Evolutionary conservation across 2,329 filamentous ascomycete species (phyloP).

Genomic region (Colletotrichum nymphaeae): DNA sequence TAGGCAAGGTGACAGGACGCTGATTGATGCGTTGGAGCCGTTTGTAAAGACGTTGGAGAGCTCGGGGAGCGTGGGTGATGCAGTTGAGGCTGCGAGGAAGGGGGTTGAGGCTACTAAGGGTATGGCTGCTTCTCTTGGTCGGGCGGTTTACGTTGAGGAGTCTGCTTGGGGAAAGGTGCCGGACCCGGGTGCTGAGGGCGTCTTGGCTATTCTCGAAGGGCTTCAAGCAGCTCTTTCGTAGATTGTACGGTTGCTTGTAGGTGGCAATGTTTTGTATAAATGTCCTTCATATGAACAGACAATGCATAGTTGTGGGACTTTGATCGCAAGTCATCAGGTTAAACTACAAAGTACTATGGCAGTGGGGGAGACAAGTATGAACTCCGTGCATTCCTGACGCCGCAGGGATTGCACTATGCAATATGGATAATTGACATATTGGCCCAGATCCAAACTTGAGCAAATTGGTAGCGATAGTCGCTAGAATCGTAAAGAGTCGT

Average conservation of each 20-base stretch:
- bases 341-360: neutral
- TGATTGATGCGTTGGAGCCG: conserved; percentile 78
- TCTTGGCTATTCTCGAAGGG: conserved; percentile 75
- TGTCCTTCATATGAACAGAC: neutral
- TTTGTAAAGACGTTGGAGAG: conserved; percentile 70
- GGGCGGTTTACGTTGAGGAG: conserved; percentile 78
- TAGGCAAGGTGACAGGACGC: conserved; percentile 75
- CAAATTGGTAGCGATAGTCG: neutral
- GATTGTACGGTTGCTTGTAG: neutral
- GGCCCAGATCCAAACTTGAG: too few relatives aligned
- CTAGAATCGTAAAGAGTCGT: conserved; percentile 27
- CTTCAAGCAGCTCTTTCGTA: conserved; percentile 50
- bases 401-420: neutral
- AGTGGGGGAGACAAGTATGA: neutral
- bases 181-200: conserved; percentile 72
- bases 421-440: neutral
- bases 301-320: neutral
- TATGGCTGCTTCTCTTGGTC: conserved; percentile 80
- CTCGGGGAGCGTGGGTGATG: conserved; percentile 58
- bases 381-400: neutral
- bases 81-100: conserved; percentile 68
- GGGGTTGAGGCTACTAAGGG: conserved; percentile 77
- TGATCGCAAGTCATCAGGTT: neutral
- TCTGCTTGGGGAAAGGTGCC: conserved; percentile 76
- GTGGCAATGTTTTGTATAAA: neutral